Base-by-base conservation (phyloP, 495 filamentous ascomycete genomes). In the Pyrenula aspistea region DNA sequence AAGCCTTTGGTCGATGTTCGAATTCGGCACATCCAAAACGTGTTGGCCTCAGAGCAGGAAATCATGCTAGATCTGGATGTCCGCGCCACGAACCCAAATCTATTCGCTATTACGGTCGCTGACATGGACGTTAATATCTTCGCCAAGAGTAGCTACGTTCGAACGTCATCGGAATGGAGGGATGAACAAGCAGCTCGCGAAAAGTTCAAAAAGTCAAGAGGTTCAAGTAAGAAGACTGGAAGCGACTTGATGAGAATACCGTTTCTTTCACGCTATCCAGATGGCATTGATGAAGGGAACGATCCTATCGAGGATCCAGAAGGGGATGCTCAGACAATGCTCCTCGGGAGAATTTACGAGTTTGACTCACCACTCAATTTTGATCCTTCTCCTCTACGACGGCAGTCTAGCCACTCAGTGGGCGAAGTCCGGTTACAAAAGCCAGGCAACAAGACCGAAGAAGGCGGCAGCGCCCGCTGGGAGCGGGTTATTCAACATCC, bases 21-120 rank as follows among this genome's bases (percentile, higher is more conserved):
- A 50, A 76, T 97, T 24, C 67, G 83, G 48, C 83, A 84, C 47
- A 87, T 98, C 59, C 81, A 84, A 60, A 91, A 95, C 61, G 89
- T 98, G 19, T 78, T 97, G 25, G 91, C 91, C 3, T 95, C 89
- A 59, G 86, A 95, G 65, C 88, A 96, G 68, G 94, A 97, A 64
- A 77, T 98, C 20, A 97, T 98, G 85, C 76, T 98, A 59, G 92
- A 98, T 63, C 73, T 97, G 10, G 82, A 86, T n/a, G 87, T 98
- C 42, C 77, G 77, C 58, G 93, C 92, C 1, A 74, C 88, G 57
- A 98, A 98, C 65, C 93, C 91, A 0, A 98, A 98, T 60, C 77
- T 95, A 20, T 85, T 96, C 49, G 82, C 86, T 15, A 83, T 98
- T 23, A 84, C 85, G 10, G 81, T 98, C 53, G 83, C 86, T 60